A percentile compares a stretch with the other conserved stretches of the same genome.
phyloP scores from a whole-genome alignment of 208 protist species.

The Blastocrithidia nonstop region DNA sequence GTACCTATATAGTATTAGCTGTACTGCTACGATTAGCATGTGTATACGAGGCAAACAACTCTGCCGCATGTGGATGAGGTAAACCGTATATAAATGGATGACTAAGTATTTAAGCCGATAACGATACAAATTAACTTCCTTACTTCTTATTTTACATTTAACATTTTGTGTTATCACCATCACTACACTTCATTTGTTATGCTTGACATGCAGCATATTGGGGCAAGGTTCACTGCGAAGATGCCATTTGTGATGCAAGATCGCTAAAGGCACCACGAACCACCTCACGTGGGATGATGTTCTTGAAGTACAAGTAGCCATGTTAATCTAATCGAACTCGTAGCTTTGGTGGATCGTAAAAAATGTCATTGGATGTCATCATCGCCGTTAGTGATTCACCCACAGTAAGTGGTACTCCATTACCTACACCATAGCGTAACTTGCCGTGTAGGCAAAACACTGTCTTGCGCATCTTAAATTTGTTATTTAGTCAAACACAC shows the following conservation, averaged over 20 bases:
- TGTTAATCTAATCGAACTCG: slow-evolving; percentile 64
- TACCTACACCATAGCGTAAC: slow-evolving; percentile 47
- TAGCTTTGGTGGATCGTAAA: slow-evolving; percentile 70
- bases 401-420: slow-evolving; percentile 19
- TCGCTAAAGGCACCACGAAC: slow-evolving; percentile 40
- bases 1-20: too few species aligned
- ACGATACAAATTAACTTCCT: too few species aligned
- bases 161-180: too few species aligned
- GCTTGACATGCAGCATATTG: too few species aligned
- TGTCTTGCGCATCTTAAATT: slow-evolving; percentile 17
- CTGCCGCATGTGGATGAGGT: too few species aligned
- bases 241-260: slow-evolving; percentile 49
- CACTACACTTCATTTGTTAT: too few species aligned
- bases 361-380: slow-evolving; percentile 73
- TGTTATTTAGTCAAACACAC: background rate
- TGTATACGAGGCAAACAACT: too few species aligned
- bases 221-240: too few species aligned
- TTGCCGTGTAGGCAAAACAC: slow-evolving; percentile 28
- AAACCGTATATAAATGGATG: too few species aligned
- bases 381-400: slow-evolving; percentile 48
- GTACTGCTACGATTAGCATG: too few species aligned
- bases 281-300: slow-evolving; percentile 42
- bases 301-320: slow-evolving; percentile 79
- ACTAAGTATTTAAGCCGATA: too few species aligned
- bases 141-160: too few species aligned